These are phyloP conservation scores for Pterulicium gracile DNA, from an alignment of 1,284 basidiomycete species.

Conservation along the genomic window DNA sequence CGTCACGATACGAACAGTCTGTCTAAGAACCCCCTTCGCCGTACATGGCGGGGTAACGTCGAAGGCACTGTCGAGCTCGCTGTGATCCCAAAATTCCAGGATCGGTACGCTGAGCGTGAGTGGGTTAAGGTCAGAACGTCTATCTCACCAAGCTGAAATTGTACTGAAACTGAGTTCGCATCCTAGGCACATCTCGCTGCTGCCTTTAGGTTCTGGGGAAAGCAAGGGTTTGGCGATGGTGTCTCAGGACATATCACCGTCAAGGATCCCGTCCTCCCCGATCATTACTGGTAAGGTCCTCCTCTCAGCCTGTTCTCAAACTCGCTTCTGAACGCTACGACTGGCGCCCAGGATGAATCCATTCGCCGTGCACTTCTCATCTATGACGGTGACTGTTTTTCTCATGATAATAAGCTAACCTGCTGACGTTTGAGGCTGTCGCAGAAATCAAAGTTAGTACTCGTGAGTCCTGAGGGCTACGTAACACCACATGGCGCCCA, in stretches of 20 bases:
- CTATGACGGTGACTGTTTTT: slow-evolving; percentile 14
- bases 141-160: neutral
- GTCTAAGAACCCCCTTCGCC: slow-evolving; percentile 9
- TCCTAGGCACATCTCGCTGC: slow-evolving; percentile 3
- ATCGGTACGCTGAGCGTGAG: slow-evolving; percentile 1
- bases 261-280: slow-evolving; percentile 22
- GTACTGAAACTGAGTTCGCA: neutral
- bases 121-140: slow-evolving; percentile 1
- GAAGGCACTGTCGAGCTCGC: slow-evolving; percentile 6
- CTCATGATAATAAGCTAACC: neutral
- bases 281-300: slow-evolving; percentile 12
- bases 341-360: slow-evolving; percentile 18
- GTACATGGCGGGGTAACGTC: slow-evolving; percentile 12
- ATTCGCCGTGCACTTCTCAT: slow-evolving; percentile 17
- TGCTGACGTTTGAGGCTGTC: neutral
- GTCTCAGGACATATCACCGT: slow-evolving; percentile 58
- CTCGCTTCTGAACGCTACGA: neutral
- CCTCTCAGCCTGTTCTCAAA: too few species aligned
- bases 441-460: slow-evolving; percentile 19
- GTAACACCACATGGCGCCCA: slow-evolving; percentile 19
- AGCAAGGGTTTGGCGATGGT: slow-evolving; percentile 47
- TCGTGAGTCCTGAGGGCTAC: slow-evolving; percentile 18
- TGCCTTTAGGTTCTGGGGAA: slow-evolving; percentile 2
- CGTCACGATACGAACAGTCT: neutral
- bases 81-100: neutral